Evolutionary conservation across 2,329 filamentous ascomycete species (phyloP).

Genomic region (Cladosporium sphaerospermum): DNA sequence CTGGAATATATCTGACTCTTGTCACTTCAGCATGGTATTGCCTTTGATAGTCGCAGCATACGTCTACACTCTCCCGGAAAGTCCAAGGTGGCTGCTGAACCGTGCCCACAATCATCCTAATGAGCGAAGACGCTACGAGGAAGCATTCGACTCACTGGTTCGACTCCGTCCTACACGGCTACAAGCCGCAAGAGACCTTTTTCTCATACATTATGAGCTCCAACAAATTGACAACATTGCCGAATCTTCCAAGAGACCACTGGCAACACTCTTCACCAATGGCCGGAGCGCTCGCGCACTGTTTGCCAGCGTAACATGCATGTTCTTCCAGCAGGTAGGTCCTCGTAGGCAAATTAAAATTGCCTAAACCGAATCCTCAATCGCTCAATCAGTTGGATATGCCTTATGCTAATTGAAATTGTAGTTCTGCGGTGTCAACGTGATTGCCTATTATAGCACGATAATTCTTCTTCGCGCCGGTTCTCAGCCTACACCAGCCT

Average conservation of each 20-base stretch:
- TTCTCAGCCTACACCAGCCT: too few species aligned
- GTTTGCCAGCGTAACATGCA: not conserved
- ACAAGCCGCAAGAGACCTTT: not conserved
- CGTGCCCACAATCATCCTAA: too few species aligned
- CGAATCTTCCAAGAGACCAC: not conserved
- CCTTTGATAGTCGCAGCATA: not conserved
- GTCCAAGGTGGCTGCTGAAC: too few species aligned
- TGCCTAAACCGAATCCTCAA: not conserved
- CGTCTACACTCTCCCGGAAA: not conserved
- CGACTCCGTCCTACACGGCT: too few species aligned
- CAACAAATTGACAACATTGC: too few species aligned
- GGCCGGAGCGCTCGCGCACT: not conserved
- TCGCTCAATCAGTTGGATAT: not conserved
- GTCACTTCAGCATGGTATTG: not conserved
- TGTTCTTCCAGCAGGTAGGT: not conserved
- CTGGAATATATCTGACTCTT: not conserved
- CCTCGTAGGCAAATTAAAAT: not conserved
- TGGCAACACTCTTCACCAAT: not conserved
- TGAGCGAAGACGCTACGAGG: too few species aligned
- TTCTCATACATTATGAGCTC: not conserved
- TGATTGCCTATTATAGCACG: slow-evolving; percentile 23
- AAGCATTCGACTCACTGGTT: too few species aligned
- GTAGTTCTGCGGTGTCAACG: not conserved
- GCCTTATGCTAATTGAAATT: not conserved
- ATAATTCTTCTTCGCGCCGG: too few species aligned